Conservation (phyloP, 108 stramenopile genomes). For the Stephanodiscus triporus region DNA sequence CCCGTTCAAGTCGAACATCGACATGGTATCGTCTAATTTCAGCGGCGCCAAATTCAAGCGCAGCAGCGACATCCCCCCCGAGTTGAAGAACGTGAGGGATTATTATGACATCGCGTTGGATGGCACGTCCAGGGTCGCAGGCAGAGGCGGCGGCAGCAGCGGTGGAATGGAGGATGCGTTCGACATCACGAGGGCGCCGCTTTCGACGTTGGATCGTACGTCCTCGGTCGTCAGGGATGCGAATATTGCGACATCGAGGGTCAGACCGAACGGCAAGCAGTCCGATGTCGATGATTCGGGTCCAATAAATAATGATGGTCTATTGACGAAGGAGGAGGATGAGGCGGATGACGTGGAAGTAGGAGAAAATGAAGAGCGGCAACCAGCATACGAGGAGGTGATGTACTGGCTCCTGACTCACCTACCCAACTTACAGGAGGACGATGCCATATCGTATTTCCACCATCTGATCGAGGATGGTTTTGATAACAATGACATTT, state of each 20-base stretch:
- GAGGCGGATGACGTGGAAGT: background rate
- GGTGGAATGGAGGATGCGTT: slow-evolving; percentile 3
- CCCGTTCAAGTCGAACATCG: slow-evolving; percentile 2
- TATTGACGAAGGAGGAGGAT: background rate
- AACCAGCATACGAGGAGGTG: slow-evolving; percentile 5
- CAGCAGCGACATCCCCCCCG: slow-evolving; percentile 8
- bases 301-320: background rate
- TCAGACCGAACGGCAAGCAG: background rate
- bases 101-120: background rate
- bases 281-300: background rate
- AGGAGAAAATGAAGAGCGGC: background rate
- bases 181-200: slow-evolving; percentile 1
- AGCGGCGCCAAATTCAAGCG: slow-evolving; percentile 5
- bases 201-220: slow-evolving; percentile 23
- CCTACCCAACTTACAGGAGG: slow-evolving; percentile 15
- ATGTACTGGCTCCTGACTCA: slow-evolving; percentile 26
- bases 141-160: background rate
- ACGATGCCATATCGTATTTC: slow-evolving; percentile 16
- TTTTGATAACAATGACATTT: slow-evolving; percentile 21
- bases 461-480: slow-evolving; percentile 20
- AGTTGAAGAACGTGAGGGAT: slow-evolving; percentile 3
- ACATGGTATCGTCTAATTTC: slow-evolving; percentile 4
- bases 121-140: background rate
- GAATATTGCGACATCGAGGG: slow-evolving; percentile 8
- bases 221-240: slow-evolving; percentile 20